Base-by-base conservation (phyloP, 1,139 yeast genomes). In the Schwanniomyces etchellsii region DNA sequence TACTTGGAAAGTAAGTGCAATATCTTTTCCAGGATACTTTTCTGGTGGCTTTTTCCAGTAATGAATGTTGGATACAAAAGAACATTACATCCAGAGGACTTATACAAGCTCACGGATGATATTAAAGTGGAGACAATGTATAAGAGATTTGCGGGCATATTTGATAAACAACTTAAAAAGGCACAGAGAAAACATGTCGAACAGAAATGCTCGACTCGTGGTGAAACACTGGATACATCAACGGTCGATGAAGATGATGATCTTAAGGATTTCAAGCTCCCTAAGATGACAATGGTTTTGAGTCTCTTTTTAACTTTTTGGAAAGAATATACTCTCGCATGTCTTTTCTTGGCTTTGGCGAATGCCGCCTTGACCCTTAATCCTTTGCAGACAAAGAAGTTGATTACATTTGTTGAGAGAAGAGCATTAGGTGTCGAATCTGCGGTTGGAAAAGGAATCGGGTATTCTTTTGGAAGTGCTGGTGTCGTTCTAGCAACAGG, bases 61-160 rank as follows among this genome's bases (percentile, higher is more conserved):
- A 44, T 81, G 45, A 63, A 57, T 23, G 72, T 70, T 3, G 94
- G 94, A 1, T 83, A 82, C 48, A 66, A 67, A 34, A 65, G 94
- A 43, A 77, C 85, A 0, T 53, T 83, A 21, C 75, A 74, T 30
- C 74, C 77, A 5, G 68, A 72, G 32, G 94, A 83, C 52, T 51
- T 83, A 34, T 81, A 62, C 52, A 56, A 57, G 26, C 60, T 82
- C 32, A 67, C 73, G 10, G 68, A 64, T 7, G 70, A 74, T 14
- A 54, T 75, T 39, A 61, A 69, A 30, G 76, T 81, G 10, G 77
- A 77, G 17, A 15, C 39, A 24, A 50, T 74, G 35, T 55, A 71
- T 16, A 55, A 44, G 2, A 32, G 32, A n/a, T 62, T 56, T 33
- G 26, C 62, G 24, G 33, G 33, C 3, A 45, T 64, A 40, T 56